Evolutionary conservation across 2,329 filamentous ascomycete genomes (phyloP).

Genomic region (Sporothrix brasiliensis): DNA sequence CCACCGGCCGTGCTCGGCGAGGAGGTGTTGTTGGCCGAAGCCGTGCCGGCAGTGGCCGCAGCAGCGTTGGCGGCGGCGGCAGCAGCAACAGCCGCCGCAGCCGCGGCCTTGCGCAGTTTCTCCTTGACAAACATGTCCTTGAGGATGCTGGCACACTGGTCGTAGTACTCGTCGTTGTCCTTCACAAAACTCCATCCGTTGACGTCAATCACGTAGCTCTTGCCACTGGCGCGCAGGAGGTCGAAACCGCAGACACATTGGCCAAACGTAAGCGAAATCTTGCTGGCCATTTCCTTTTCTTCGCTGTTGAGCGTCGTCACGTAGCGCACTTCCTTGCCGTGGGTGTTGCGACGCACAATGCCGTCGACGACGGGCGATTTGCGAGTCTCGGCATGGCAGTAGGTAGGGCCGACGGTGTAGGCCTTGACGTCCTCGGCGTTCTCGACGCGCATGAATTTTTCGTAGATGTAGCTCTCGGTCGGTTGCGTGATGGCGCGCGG

Average conservation of each 20-base stretch:
- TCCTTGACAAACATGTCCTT: slow-evolving; percentile 87
- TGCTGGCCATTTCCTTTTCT: slow-evolving; percentile 83
- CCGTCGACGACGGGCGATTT: slow-evolving; percentile 98
- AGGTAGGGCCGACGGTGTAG: slow-evolving; percentile 90
- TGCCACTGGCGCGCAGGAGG: slow-evolving; percentile 80
- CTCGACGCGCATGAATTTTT: slow-evolving; percentile 94
- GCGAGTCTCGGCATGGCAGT: slow-evolving; percentile 94
- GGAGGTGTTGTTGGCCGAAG: slow-evolving; percentile 4
- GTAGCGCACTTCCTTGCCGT: slow-evolving; percentile 95
- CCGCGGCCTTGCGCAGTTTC: slow-evolving; percentile 56
- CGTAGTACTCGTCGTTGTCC: slow-evolving; percentile 98
- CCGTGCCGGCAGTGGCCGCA: slow-evolving; percentile 36
- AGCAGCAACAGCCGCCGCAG: slow-evolving; percentile 33
- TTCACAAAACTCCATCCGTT: slow-evolving; percentile 99
- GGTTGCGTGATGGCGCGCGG: slow-evolving; percentile 82
- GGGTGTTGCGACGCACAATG: slow-evolving; percentile 90
- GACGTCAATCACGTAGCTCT: slow-evolving; percentile 97
- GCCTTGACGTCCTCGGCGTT: slow-evolving; percentile 98
- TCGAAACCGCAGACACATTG: slow-evolving; percentile 97
- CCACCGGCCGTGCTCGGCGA: slow-evolving; percentile 27
- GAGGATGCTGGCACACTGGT: slow-evolving; percentile 83
- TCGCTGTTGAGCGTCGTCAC: slow-evolving; percentile 81
- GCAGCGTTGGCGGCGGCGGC: slow-evolving; percentile 40
- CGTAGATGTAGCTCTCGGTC: slow-evolving; percentile 87
- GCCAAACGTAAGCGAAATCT: slow-evolving; percentile 88